Evolutionary conservation across 2,329 filamentous ascomycete species (phyloP), one percentile per base, ranked within the genome.

Genomic region (Aspergillus hortae): DNA sequence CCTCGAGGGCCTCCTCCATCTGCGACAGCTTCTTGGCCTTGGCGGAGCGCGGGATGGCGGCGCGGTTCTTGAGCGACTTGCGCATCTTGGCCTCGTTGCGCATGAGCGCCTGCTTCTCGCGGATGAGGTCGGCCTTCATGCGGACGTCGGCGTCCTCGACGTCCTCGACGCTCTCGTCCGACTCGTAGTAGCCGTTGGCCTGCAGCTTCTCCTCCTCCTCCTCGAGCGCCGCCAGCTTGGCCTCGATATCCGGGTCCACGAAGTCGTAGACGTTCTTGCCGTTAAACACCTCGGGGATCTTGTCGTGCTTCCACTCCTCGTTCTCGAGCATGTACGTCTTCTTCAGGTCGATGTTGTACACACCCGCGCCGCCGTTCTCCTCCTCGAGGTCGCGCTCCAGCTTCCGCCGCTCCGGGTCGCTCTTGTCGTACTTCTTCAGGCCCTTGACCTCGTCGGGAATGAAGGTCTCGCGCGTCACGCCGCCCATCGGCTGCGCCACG

Each of bases 181-280:
- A 91, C 42, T 96, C 89, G 75, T 99, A 99, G 80, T 88, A 96
- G 54, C 94, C 94, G 59, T 96, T 90, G 6, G 85, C 87, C 73
- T 96, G 88, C 12, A 97, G 83, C 64, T 87, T 87, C 76, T 96
- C 92, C 72, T 99, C 94, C 69, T 99, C 95, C 57, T 92, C 92
- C 73, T 99, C 94, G 32, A 99, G 81, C 51, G 90, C 90, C 47
- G 87, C 86, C 46, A 99, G 83, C 78, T 96, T 97, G 61, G 85
- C 82, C 66, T 96, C 94, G 68, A 99, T 99, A 51, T 99, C 95
- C 1, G 92, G 92, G 66, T 97, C 94, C 67, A 99, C 85, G 72
- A 90, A 99, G 74, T 99, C 94, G 76, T 92, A 94, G 52, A 99
- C 89, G 72, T 99, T 99, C 81, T 92, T 92, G 73, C 94, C 94